phyloP scores from a whole-genome alignment of 1,284 basidiomycete genomes.

The Quambalaria eucalypti region DNA sequence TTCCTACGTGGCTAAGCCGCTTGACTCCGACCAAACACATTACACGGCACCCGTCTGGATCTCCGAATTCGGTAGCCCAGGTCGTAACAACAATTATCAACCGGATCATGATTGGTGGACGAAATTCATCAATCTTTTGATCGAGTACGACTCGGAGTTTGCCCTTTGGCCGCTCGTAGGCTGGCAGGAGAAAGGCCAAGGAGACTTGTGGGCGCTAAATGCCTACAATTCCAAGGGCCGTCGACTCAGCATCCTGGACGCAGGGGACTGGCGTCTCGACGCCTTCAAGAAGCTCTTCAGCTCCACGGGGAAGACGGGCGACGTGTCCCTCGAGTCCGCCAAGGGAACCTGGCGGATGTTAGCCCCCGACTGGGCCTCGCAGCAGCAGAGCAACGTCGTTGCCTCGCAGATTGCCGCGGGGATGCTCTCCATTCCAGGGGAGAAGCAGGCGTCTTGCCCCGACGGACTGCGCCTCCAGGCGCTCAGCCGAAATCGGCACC shows the following conservation, averaged over 20 bases:
- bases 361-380: background rate
- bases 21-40: background rate
- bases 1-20: conserved; percentile 5
- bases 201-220: conserved; percentile 7
- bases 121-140: conserved; percentile 2
- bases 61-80: conserved; percentile 8
- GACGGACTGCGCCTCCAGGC: conserved; percentile 9
- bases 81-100: conserved; percentile 1
- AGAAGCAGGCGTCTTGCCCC: conserved; percentile 6
- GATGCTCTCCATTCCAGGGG: conserved; percentile 1
- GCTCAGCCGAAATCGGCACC: background rate
- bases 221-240: conserved; percentile 3
- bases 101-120: conserved; percentile 9
- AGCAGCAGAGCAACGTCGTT: conserved; percentile 7
- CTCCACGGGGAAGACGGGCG: background rate
- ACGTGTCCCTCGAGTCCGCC: background rate
- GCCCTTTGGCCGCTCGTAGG: conserved; percentile 10
- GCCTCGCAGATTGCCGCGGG: background rate
- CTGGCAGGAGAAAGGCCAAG: conserved; percentile 7
- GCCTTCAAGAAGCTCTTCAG: background rate
- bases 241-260: conserved; percentile 5
- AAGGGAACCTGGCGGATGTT: conserved; percentile 5
- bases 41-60: conserved; percentile 14
- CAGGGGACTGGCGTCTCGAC: conserved; percentile 7
- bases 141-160: conserved; percentile 8